These are phyloP conservation scores for Ustilago lituana DNA, from an alignment of 1,284 basidiomycete genomes.

Conservation along the genomic window DNA sequence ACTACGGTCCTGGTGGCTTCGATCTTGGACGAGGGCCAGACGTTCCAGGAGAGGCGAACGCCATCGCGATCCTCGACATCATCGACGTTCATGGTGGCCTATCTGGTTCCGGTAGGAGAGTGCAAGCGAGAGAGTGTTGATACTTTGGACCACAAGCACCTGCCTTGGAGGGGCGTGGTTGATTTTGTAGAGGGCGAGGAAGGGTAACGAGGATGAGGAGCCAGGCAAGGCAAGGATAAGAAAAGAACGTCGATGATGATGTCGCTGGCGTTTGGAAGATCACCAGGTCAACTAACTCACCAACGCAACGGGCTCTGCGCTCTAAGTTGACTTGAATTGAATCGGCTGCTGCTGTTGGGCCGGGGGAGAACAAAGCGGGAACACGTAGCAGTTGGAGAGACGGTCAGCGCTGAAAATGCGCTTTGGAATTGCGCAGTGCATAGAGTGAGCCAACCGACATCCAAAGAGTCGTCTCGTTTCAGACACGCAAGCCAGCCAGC, in stretches of 20 bases:
- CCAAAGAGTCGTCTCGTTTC: too few species aligned
- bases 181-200: too few species aligned
- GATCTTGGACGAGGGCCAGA: constrained; percentile 96
- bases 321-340: constrained; percentile 1
- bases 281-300: constrained; percentile 1
- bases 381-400: constrained; percentile 38
- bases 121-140: background rate
- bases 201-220: constrained; percentile 4
- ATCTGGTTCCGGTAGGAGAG: background rate
- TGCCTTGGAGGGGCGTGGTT: constrained; percentile 7
- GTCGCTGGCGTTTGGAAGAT: constrained; percentile 30
- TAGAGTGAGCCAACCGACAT: constrained; percentile 10
- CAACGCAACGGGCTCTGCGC: constrained; percentile 23
- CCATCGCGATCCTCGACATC: constrained; percentile 68
- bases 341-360: too few species aligned
- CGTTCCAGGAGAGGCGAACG: constrained; percentile 83
- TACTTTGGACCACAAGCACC: constrained; percentile 5
- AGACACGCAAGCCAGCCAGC: background rate
- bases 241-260: too few species aligned
- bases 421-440: too few species aligned
- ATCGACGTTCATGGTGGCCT: constrained; percentile 60
- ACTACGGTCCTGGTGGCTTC: constrained; percentile 98
- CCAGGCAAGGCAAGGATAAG: too few species aligned
- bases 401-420: too few species aligned
- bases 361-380: too few species aligned